Evolutionary conservation across 768 basidiomycete species (phyloP).

Genomic region (Harrya chromipes): DNA sequence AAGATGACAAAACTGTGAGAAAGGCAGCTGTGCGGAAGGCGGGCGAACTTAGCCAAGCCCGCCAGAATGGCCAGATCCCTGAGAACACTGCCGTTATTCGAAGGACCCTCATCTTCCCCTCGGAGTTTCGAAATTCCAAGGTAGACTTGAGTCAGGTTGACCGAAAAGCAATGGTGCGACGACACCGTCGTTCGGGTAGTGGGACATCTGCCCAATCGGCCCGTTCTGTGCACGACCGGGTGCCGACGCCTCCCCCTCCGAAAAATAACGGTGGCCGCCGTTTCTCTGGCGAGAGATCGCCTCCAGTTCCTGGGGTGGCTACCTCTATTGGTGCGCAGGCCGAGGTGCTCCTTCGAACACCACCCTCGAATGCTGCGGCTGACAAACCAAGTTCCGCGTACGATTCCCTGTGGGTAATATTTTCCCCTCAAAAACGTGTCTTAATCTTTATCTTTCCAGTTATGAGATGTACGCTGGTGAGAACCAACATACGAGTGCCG

Average conservation of each 20-base stretch:
- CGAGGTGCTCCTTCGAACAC: conserved; percentile 39
- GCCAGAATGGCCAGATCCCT: conserved; percentile 32
- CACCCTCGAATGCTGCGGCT: conserved; percentile 39
- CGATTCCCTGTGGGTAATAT: conserved; percentile 67
- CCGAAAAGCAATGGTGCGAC: conserved; percentile 48
- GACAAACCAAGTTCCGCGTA: conserved; percentile 72
- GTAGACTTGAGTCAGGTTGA: conserved; percentile 53
- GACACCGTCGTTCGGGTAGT: conserved; percentile 62
- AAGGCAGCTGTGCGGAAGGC: conserved; percentile 22
- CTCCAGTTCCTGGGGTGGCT: conserved; percentile 67
- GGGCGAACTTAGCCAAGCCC: conserved; percentile 25
- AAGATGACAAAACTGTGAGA: conserved; percentile 29
- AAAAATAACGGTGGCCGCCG: conserved; percentile 50
- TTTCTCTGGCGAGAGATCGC: conserved; percentile 64
- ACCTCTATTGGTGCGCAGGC: conserved; percentile 43
- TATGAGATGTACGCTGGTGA: conserved; percentile 81
- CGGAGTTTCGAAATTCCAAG: conserved; percentile 57
- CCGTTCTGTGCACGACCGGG: conserved; percentile 78
- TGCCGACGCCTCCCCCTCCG: conserved; percentile 82
- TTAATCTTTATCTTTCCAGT: conserved; percentile 38
- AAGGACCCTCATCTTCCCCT: conserved; percentile 77
- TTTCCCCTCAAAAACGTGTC: conserved; percentile 11
- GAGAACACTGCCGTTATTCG: conserved; percentile 56
- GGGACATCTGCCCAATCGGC: conserved; percentile 55
- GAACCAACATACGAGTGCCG: conserved; percentile 35